Conservation (phyloP, 2,329 filamentous ascomycete genomes). For the Neofusicoccum umdonicola region DNA sequence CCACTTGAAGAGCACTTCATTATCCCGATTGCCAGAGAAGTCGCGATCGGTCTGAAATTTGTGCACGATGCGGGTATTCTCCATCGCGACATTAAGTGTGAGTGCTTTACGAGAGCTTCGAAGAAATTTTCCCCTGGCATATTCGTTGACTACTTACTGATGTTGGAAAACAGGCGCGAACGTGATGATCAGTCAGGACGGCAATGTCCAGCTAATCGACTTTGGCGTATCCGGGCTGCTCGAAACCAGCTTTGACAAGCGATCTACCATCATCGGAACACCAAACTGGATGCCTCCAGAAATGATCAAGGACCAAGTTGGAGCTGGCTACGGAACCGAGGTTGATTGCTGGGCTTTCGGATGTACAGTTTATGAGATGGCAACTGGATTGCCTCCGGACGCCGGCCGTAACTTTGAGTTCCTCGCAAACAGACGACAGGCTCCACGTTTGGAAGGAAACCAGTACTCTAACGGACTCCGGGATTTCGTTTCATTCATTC, state of each 20-base stretch:
- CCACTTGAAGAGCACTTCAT: constrained; percentile 60
- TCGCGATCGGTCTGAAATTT: constrained; percentile 60
- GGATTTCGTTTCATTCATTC: constrained; percentile 69
- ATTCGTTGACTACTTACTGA: not conserved
- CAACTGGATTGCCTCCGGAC: constrained; percentile 66
- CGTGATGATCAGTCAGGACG: constrained; percentile 73
- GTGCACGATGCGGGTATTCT: constrained; percentile 66
- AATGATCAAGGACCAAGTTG: constrained; percentile 48
- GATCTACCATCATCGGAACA: constrained; percentile 78
- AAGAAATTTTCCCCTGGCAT: no score
- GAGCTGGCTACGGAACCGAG: constrained; percentile 47
- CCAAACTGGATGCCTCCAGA: constrained; percentile 87
- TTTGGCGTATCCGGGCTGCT: constrained; percentile 80
- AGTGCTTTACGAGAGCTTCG: not conserved
- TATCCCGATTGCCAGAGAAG: constrained; percentile 62
- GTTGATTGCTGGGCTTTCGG: constrained; percentile 83
- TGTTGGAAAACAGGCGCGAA: constrained; percentile 58
- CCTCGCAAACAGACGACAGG: constrained; percentile 55
- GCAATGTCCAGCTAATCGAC: constrained; percentile 76
- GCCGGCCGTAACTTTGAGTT: constrained; percentile 47
- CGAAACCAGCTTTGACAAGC: constrained; percentile 72
- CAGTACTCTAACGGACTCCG: constrained; percentile 68
- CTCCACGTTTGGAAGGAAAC: constrained; percentile 68
- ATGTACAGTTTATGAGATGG: constrained; percentile 77
- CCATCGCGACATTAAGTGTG: constrained; percentile 64